phyloP scores from a whole-genome alignment of 1,284 basidiomycete genomes.

The Rhodotorula sp. region DNA sequence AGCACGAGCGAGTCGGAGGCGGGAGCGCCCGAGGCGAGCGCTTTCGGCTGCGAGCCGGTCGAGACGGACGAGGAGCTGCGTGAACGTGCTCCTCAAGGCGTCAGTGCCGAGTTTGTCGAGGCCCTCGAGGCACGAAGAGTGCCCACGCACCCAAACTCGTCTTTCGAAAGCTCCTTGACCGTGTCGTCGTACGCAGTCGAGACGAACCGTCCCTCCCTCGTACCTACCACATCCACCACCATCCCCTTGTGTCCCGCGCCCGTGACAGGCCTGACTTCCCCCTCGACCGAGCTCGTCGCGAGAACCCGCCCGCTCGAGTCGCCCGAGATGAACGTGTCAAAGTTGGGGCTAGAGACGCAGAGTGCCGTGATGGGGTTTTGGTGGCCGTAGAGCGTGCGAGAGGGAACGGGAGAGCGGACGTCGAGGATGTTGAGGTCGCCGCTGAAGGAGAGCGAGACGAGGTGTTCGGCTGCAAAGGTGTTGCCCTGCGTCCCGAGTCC shows the following conservation, averaged over 20 bases:
- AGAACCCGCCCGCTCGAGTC: conserved; percentile 81
- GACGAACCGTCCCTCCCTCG: conserved; percentile 55
- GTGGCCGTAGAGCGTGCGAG: conserved; percentile 63
- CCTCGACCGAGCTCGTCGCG: conserved; percentile 47
- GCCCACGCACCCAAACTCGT: conserved; percentile 60
- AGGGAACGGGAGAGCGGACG: conserved; percentile 62
- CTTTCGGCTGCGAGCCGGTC: conserved; percentile 68
- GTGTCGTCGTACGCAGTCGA: conserved; percentile 78
- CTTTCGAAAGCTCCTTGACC: conserved; percentile 56
- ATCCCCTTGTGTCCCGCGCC: conserved; percentile 71
- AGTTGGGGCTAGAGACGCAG: conserved; percentile 38
- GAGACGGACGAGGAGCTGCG: conserved; percentile 43
- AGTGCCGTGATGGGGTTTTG: conserved; percentile 68
- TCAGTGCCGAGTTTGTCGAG: background rate
- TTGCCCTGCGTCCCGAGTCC: conserved; percentile 58
- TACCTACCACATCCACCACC: conserved; percentile 61
- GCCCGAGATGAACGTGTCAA: conserved; percentile 70
- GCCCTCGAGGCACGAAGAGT: conserved; percentile 3
- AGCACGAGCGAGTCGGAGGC: conserved; percentile 58
- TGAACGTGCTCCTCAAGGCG: background rate
- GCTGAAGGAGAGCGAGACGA: conserved; percentile 81
- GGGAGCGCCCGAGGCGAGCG: conserved; percentile 63
- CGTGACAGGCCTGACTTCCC: conserved; percentile 48
- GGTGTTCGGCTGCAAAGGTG: conserved; percentile 67
- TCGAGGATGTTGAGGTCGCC: conserved; percentile 55